Evolutionary conservation across 805 yeast genomes (phyloP).

Genomic region (Ogataea neopini): DNA sequence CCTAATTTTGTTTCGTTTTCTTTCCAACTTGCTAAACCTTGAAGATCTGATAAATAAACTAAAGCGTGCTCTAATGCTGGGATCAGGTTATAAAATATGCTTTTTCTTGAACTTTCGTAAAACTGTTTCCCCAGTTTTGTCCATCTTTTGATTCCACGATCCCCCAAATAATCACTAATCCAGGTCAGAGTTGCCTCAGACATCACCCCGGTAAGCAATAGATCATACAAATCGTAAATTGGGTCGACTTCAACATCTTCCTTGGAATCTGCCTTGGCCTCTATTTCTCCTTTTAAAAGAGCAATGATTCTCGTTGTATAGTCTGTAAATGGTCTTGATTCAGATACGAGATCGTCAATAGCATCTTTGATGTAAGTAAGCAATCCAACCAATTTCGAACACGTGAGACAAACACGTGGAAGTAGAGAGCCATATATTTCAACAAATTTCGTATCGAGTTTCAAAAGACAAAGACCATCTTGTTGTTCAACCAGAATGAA

Average conservation of each 20-base stretch:
- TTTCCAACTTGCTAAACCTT: conserved; percentile 43
- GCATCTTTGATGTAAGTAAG: conserved; percentile 38
- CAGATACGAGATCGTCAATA: conserved; percentile 30
- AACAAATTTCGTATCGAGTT: conserved; percentile 31
- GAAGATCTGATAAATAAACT: conserved; percentile 43
- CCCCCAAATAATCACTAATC: conserved; percentile 67
- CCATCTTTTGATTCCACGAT: conserved; percentile 62
- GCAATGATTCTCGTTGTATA: conserved; percentile 38
- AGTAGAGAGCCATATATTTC: conserved; percentile 30
- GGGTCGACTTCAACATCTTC: conserved; percentile 29
- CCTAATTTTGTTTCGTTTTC: conserved; percentile 23
- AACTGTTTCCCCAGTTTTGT: conserved; percentile 47
- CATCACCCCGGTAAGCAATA: conserved; percentile 55
- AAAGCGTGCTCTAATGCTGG: conserved; percentile 59
- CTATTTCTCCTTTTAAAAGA: conserved; percentile 39
- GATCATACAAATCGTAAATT: conserved; percentile 44
- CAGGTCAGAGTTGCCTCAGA: conserved; percentile 53
- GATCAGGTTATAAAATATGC: conserved; percentile 48
- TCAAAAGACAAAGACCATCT: conserved; percentile 22
- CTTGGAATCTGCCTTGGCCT: conserved; percentile 17
- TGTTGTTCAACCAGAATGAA: conserved; percentile 26
- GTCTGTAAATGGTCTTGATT: conserved; percentile 40
- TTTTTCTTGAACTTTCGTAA: conserved; percentile 51
- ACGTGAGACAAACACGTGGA: conserved; percentile 35
- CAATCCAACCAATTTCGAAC: conserved; percentile 39